Evolutionary conservation across 306 rosid genomes (phyloP).

Genomic region (Inga leiocalycina): DNA sequence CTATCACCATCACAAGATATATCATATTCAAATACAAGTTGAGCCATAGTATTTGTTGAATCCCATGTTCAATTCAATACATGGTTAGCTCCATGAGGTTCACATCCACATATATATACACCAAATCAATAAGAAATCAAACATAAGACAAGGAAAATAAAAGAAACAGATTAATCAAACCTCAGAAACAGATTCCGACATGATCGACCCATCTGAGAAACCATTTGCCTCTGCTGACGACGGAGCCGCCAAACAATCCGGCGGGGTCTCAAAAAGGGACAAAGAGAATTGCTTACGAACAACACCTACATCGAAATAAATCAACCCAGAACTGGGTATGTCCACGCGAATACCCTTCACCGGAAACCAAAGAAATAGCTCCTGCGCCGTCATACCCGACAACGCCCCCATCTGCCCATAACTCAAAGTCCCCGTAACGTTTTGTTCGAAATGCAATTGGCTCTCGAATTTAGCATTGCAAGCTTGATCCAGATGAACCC

Average conservation of each 20-base stretch:
- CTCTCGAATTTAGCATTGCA: constrained; percentile 90
- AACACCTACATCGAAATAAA: constrained; percentile 83
- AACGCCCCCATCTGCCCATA: constrained; percentile 63
- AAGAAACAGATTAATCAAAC: constrained; percentile 30
- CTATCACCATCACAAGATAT: background rate
- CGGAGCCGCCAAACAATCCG: constrained; percentile 56
- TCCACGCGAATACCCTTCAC: constrained; percentile 84
- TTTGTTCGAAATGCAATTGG: constrained; percentile 76
- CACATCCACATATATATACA: background rate
- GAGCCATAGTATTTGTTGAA: background rate
- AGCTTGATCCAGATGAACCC: constrained; percentile 73
- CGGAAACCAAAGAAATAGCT: constrained; percentile 82
- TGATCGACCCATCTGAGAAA: background rate
- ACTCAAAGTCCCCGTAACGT: constrained; percentile 69
- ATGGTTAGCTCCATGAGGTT: background rate
- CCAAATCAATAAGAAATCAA: background rate
- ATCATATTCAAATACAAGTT: background rate
- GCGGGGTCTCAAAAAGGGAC: constrained; percentile 83
- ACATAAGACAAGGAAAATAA: background rate
- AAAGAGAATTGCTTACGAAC: constrained; percentile 68
- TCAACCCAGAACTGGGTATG: constrained; percentile 76
- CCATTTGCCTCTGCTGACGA: constrained; percentile 24
- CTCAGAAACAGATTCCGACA: constrained; percentile 35
- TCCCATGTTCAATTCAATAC: background rate
- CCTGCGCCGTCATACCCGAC: constrained; percentile 76